Conservation (phyloP, 495 filamentous ascomycete genomes). For the Pseudoneurospora amorphoporcata region DNA sequence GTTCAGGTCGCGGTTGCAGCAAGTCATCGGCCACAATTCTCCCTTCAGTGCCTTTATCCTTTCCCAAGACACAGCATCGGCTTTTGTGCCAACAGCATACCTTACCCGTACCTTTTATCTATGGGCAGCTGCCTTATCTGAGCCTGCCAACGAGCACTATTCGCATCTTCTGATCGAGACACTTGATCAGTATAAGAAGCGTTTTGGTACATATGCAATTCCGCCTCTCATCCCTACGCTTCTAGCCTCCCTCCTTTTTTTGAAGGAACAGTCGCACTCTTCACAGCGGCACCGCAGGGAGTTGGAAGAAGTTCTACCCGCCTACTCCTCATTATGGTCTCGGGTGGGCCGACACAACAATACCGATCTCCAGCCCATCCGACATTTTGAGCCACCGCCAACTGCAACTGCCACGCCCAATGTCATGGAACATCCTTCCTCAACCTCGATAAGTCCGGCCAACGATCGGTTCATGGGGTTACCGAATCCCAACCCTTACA, state of each 20-base stretch:
- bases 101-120: slow-evolving; percentile 13
- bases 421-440: neutral
- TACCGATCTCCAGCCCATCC: neutral
- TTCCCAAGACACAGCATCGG: neutral
- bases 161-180: slow-evolving; percentile 9
- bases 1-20: slow-evolving; percentile 3
- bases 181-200: slow-evolving; percentile 9
- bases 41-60: slow-evolving; percentile 8
- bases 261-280: neutral
- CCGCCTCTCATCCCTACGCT: slow-evolving; percentile 11
- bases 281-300: neutral
- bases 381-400: neutral
- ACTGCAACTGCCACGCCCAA: neutral
- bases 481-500: neutral
- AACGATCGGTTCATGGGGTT: neutral
- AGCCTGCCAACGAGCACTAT: neutral
- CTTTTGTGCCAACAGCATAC: slow-evolving; percentile 17
- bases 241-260: slow-evolving; percentile 6
- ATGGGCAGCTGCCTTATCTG: slow-evolving; percentile 7
- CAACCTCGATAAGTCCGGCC: neutral
- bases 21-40: slow-evolving; percentile 4
- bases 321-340: neutral
- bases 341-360: neutral
- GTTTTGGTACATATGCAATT: slow-evolving; percentile 11
- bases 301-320: neutral